phyloP scores from a whole-genome alignment of 345 rosid genomes.

The Streptanthus diversifolius region DNA sequence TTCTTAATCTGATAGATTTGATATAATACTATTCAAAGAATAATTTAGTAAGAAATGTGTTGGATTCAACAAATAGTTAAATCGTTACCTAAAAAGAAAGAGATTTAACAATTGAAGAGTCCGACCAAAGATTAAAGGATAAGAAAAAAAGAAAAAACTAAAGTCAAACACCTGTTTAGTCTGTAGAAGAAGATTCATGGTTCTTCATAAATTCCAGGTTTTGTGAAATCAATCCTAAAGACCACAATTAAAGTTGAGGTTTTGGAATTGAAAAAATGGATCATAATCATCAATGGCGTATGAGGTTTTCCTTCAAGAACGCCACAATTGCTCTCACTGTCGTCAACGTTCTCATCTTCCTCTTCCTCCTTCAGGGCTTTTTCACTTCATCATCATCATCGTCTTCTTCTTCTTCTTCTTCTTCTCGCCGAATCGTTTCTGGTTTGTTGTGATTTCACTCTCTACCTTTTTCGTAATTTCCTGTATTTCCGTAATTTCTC shows the following conservation, averaged over 20 bases:
- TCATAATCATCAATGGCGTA: slow-evolving; percentile 41
- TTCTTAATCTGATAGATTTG: too few species aligned
- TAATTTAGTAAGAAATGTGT: too few species aligned
- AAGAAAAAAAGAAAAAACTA: neutral
- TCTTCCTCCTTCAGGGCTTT: slow-evolving; percentile 59
- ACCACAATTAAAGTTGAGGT: neutral
- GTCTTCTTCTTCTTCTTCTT: slow-evolving; percentile 19
- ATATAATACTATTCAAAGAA: too few species aligned
- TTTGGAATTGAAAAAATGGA: slow-evolving; percentile 1
- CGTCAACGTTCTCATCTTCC: slow-evolving; percentile 50
- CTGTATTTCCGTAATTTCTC: neutral
- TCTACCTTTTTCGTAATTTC: neutral
- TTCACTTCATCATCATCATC: slow-evolving; percentile 50
- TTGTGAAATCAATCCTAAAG: neutral
- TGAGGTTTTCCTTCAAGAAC: slow-evolving; percentile 72
- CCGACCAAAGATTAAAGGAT: neutral
- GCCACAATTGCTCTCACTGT: slow-evolving; percentile 61
- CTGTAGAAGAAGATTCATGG: neutral
- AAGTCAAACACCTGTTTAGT: slow-evolving; percentile 9
- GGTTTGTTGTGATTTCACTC: slow-evolving; percentile 32
- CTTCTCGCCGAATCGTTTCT: slow-evolving; percentile 44
- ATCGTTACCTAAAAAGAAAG: neutral
- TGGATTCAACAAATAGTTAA: too few species aligned
- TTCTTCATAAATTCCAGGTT: neutral
- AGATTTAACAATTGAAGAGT: neutral